Base-by-base conservation (phyloP, 1,284 basidiomycete genomes). In the Papiliotrema flavescens region DNA sequence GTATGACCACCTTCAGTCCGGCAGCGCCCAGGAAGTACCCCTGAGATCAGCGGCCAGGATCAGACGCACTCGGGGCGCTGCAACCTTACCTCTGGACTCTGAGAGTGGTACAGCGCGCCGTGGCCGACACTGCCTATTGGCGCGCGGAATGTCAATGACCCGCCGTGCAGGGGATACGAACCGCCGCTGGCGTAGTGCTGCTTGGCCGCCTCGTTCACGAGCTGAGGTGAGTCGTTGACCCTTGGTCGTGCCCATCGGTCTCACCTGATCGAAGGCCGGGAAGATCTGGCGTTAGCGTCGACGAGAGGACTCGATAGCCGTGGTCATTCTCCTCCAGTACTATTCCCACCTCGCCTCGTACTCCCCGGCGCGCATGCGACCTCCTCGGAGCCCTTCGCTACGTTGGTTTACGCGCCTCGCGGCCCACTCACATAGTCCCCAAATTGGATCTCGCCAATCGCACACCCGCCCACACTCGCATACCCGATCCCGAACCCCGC, bases 161-260 rank as follows among this genome's bases (percentile, higher is more conserved):
- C 93, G 5, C 86, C 88, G 1, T 54, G 47, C 2, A 66, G 63
- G 5, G 73, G 71, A 75, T 85, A 95, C 51, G 84, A 81, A 0
- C 91, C 90, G 19, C 89, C 90, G 14, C 89, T 90, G 15, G 92
- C 87, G 71, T 92, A 97, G 45, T 90, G 82, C 65, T 89, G 86
- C 76, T 97, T 97, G 39, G 94, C 92, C 1, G 92, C 93, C 78
- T 97, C 93, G 66, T 96, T 97, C 46, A 97, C 91, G 35, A 97
- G 81, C 87, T 95, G 68, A 42, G 24, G n/a, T 37, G 42, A 37
- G 17, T 28, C n/a, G n/a, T n/a, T n/a, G n/a, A n/a, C n/a, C n/a
- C n/a, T n/a, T n/a, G n/a, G n/a, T n/a, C n/a, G n/a, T n/a, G n/a
- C n/a, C n/a, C n/a, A n/a, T n/a, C n/a, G n/a, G 23, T 11, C 78